Conservation (phyloP, 2,329 filamentous ascomycete species). For the Colletotrichum truncatum region DNA sequence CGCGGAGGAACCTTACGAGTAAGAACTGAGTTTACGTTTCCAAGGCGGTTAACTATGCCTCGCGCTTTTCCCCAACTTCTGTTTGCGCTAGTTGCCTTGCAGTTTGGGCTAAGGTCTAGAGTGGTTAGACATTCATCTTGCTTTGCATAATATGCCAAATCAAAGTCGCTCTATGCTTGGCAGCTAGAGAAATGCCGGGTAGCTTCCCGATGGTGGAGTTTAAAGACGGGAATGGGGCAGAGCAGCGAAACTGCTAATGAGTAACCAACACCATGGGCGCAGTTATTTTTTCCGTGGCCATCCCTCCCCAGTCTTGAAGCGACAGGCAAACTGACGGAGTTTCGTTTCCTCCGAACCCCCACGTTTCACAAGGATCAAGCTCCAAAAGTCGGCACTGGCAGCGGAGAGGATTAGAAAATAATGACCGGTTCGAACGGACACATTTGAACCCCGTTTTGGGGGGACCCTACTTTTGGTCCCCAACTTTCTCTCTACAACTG, state of each 20-base stretch:
- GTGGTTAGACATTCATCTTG: not conserved
- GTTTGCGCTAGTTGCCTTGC: not conserved
- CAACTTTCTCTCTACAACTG: not conserved
- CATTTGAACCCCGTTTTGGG: not conserved
- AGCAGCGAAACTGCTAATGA: not conserved
- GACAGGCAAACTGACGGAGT: not conserved
- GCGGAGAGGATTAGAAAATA: not conserved
- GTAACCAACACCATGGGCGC: not conserved
- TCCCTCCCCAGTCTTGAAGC: not conserved
- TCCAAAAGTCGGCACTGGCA: not conserved
- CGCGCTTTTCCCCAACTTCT: slow-evolving; percentile 13
- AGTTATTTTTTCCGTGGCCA: not conserved
- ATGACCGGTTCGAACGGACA: not conserved
- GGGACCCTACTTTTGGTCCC: not conserved
- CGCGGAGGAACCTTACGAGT: not conserved
- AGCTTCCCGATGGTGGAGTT: not conserved
- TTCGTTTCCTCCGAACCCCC: not conserved
- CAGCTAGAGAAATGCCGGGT: not conserved
- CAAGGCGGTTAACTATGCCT: not conserved
- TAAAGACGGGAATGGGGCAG: slow-evolving; percentile 5
- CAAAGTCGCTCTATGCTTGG: not conserved
- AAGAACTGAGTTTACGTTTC: not conserved
- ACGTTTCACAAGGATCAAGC: slow-evolving; percentile 9
- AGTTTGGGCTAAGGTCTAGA: not conserved
- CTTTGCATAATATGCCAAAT: too few species aligned